phyloP scores from a whole-genome alignment of 371 early-diverging fungal genomes.

The Sanchytrium tribonematis region DNA sequence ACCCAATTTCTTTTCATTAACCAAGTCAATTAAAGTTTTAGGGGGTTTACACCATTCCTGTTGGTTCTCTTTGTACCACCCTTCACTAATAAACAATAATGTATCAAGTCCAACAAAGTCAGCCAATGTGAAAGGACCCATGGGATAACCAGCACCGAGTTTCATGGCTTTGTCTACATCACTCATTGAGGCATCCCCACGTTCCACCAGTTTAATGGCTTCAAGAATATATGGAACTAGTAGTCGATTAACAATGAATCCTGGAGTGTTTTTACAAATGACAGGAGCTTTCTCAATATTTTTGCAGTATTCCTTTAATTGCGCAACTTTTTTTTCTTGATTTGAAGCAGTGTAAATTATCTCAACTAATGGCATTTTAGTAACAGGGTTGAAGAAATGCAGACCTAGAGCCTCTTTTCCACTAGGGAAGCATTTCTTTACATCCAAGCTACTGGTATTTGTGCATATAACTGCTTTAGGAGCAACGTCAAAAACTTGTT shows the following conservation, averaged over 20 bases:
- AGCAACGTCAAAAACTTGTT: conserved; percentile 32
- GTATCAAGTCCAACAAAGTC: conserved; percentile 95
- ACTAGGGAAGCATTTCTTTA: no score
- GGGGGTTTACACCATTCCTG: no score
- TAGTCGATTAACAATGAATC: conserved; percentile 85
- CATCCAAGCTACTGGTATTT: conserved; percentile 72
- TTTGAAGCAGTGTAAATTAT: conserved; percentile 45
- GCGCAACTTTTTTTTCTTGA: conserved; percentile 23
- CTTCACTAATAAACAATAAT: no score
- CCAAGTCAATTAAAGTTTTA: conserved; percentile 37
- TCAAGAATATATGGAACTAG: conserved; percentile 88
- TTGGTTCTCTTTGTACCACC: no score
- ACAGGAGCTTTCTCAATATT: conserved; percentile 59
- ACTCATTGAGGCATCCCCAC: conserved; percentile 51
- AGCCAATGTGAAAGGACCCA: conserved; percentile 88
- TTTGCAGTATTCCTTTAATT: conserved; percentile 31
- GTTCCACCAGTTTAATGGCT: conserved; percentile 57
- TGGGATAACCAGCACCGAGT: conserved; percentile 82
- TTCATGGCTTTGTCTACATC: conserved; percentile 92
- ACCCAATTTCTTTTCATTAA: conserved; percentile 43
- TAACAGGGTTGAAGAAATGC: conserved; percentile 89
- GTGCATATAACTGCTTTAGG: conserved; percentile 50
- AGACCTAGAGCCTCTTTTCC: conserved; percentile 21
- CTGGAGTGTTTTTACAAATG: conserved; percentile 84
- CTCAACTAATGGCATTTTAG: conserved; percentile 90